Evolutionary conservation across 352 stramenopile genomes (phyloP).

Genomic region (Phytophthora sp.): DNA sequence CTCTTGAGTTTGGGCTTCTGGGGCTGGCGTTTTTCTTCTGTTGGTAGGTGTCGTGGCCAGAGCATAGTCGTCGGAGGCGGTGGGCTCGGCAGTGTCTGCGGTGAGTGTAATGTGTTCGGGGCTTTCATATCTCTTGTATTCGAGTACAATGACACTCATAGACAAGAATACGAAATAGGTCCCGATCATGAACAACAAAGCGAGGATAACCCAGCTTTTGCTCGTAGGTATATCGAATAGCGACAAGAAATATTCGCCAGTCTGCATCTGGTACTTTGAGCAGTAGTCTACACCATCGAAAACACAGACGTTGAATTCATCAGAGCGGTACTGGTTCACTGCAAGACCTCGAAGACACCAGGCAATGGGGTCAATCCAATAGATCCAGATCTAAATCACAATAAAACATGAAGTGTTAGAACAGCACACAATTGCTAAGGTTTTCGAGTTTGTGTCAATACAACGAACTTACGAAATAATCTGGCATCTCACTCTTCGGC

Average conservation of each 20-base stretch:
- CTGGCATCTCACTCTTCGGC: slow-evolving; percentile 54
- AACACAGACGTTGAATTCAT: slow-evolving; percentile 39
- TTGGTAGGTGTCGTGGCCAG: slow-evolving; percentile 15
- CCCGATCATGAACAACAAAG: slow-evolving; percentile 42
- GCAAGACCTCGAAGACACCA: slow-evolving; percentile 59
- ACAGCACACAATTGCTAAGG: no score
- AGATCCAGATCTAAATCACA: slow-evolving; percentile 80
- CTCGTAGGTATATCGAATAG: slow-evolving; percentile 56
- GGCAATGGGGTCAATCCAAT: slow-evolving; percentile 74
- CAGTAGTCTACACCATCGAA: slow-evolving; percentile 57
- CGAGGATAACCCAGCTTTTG: slow-evolving; percentile 52
- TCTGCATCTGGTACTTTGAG: slow-evolving; percentile 23
- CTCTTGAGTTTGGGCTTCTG: not conserved
- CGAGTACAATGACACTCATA: slow-evolving; percentile 38
- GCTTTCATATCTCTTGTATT: slow-evolving; percentile 28
- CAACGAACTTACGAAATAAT: no score
- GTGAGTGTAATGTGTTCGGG: slow-evolving; percentile 18
- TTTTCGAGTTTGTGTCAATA: no score
- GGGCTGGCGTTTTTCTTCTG: slow-evolving; percentile 5
- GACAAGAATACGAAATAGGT: slow-evolving; percentile 47
- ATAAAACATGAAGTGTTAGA: no score
- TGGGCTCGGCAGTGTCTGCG: not conserved
- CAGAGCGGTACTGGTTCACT: slow-evolving; percentile 59
- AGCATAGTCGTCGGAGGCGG: slow-evolving; percentile 5
- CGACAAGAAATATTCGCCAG: slow-evolving; percentile 51